These are phyloP conservation scores for Mycoemilia scoparia DNA, from an alignment of 192 early-diverging fungal species.

Conservation along the genomic window DNA sequence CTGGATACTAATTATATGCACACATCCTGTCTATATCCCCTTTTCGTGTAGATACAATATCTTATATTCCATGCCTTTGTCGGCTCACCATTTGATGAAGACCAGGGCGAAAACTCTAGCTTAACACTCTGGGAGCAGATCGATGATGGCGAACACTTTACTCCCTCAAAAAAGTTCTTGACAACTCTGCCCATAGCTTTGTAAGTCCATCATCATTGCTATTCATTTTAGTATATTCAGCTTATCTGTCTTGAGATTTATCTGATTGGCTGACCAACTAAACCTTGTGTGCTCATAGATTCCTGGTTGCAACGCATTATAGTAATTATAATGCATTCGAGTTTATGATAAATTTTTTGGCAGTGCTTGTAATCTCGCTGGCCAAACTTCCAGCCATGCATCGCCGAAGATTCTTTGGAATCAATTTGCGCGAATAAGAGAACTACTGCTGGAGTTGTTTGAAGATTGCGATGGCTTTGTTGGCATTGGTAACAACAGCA, in stretches of 20 bases:
- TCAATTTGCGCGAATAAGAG: slow-evolving; percentile 48
- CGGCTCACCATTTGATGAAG: slow-evolving; percentile 87
- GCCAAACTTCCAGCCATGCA: slow-evolving; percentile 85
- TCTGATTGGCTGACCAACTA: slow-evolving; percentile 1
- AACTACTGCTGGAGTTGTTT: too few relatives aligned
- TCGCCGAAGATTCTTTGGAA: slow-evolving; percentile 84
- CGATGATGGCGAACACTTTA: slow-evolving; percentile 92
- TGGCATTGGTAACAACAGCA: too few relatives aligned
- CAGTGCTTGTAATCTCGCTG: slow-evolving; percentile 64
- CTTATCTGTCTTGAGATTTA: not conserved
- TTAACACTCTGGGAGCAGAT: slow-evolving; percentile 98
- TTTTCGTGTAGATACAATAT: too few relatives aligned
- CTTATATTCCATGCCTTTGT: slow-evolving; percentile 97
- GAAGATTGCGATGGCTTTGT: too few relatives aligned
- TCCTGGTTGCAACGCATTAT: slow-evolving; percentile 88
- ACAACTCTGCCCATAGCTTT: slow-evolving; percentile 84
- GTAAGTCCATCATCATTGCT: slow-evolving; percentile 37
- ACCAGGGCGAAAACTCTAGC: slow-evolving; percentile 83
- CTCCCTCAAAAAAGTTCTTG: slow-evolving; percentile 93
- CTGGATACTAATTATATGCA: not conserved
- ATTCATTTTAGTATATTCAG: slow-evolving; percentile 2
- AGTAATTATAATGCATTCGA: slow-evolving; percentile 82
- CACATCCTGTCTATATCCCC: not conserved
- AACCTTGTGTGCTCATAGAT: slow-evolving; percentile 30
- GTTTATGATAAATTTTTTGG: slow-evolving; percentile 79